Evolutionary conservation across 805 yeast species (phyloP).

Genomic region (Metahyphopichia silvanorum): DNA sequence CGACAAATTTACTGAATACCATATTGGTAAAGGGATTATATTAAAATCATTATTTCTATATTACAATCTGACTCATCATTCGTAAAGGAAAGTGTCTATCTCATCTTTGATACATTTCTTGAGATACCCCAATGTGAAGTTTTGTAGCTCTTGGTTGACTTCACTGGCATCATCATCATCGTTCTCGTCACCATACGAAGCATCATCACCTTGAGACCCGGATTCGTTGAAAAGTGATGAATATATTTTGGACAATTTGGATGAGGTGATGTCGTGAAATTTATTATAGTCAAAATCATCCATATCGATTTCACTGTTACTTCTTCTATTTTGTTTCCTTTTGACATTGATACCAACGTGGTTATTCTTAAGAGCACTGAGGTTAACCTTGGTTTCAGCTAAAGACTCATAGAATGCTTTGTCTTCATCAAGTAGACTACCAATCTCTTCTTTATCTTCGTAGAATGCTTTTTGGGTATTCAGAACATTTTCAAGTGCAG

Average conservation of each 20-base stretch:
- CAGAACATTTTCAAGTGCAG: constrained; percentile 32
- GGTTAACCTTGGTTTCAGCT: constrained; percentile 18
- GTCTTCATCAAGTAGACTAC: constrained; percentile 30
- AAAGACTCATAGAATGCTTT: constrained; percentile 20
- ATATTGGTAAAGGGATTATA: too few species aligned
- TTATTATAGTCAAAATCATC: constrained; percentile 24
- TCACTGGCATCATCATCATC: constrained; percentile 12
- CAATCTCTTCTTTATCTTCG: constrained; percentile 41
- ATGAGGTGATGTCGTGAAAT: constrained; percentile 18
- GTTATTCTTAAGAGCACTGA: constrained; percentile 9
- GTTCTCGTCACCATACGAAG: constrained; percentile 4
- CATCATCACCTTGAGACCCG: constrained; percentile 2
- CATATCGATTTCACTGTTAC: constrained; percentile 4
- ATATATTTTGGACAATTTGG: constrained; percentile 19
- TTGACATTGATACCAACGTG: constrained; percentile 4
- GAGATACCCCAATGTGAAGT: constrained; percentile 23
- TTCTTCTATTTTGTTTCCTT: constrained; percentile 2
- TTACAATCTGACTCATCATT: too few species aligned
- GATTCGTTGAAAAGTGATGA: too few species aligned
- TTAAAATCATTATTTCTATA: too few species aligned
- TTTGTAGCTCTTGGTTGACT: constrained; percentile 21
- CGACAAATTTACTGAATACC: too few species aligned
- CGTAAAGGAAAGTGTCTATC: too few species aligned
- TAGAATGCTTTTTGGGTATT: constrained; percentile 37
- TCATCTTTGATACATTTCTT: constrained; percentile 26